Evolutionary conservation across 306 rosid genomes (phyloP).

Genomic region (Trifolium fragiferum): DNA sequence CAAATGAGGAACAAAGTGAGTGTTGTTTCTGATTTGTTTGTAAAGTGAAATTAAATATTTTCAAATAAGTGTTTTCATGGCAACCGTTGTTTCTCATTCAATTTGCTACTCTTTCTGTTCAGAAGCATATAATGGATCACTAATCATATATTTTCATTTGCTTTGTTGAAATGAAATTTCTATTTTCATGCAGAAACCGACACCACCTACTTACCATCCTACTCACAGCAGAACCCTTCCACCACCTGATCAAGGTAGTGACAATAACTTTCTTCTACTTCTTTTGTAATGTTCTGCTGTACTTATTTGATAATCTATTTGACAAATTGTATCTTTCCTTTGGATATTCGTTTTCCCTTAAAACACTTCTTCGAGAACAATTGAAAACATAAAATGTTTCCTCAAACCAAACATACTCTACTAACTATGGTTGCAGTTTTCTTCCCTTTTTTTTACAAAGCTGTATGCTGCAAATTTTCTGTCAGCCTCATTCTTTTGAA

Average conservation of each 20-base stretch:
- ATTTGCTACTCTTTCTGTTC: constrained; percentile 10
- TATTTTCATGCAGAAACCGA: constrained; percentile 62
- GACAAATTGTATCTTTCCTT: constrained; percentile 13
- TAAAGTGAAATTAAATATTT: constrained; percentile 23
- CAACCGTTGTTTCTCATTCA: constrained; percentile 6
- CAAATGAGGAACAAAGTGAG: not conserved
- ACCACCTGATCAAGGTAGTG: constrained; percentile 89
- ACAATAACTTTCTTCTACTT: constrained; percentile 23
- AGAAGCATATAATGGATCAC: not conserved
- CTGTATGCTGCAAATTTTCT: constrained; percentile 26
- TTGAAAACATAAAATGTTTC: not conserved
- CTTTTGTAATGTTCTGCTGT: constrained; percentile 5
- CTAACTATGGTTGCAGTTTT: not conserved
- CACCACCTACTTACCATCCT: constrained; percentile 80
- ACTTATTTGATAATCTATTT: constrained; percentile 38
- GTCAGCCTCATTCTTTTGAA: constrained; percentile 5
- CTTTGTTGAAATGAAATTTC: constrained; percentile 26
- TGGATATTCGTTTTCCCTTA: not conserved
- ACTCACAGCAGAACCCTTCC: constrained; percentile 82
- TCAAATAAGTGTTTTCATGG: not conserved
- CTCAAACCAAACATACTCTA: not conserved
- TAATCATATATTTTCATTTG: constrained; percentile 11
- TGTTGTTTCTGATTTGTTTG: not conserved
- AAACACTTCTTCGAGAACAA: not conserved
- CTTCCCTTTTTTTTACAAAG: not conserved